These are phyloP conservation scores for Botryotinia convoluta DNA, from an alignment of 2,329 filamentous ascomycete species.

Conservation along the genomic window DNA sequence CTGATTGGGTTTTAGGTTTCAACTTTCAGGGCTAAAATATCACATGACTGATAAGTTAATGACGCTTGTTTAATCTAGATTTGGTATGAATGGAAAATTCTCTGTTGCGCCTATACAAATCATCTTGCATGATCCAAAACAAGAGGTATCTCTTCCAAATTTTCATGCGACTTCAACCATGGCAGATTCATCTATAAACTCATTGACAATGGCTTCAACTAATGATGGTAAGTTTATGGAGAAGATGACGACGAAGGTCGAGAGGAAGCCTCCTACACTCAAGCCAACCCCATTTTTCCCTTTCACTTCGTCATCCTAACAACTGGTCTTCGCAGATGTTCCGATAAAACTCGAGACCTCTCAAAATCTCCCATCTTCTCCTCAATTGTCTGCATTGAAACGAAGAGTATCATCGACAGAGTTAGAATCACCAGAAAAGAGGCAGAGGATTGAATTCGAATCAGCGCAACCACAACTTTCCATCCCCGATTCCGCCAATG, in stretches of 20 bases:
- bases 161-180: constrained; percentile 16
- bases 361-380: background rate
- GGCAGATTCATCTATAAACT: background rate
- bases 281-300: background rate
- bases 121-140: background rate
- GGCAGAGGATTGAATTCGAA: constrained; percentile 23
- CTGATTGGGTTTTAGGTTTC: constrained; percentile 15
- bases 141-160: background rate
- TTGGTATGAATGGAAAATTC: background rate
- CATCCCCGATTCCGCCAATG: background rate
- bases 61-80: constrained; percentile 6
- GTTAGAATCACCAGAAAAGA: constrained; percentile 20
- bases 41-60: constrained; percentile 8
- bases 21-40: constrained; percentile 21
- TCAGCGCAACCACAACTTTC: background rate
- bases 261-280: background rate
- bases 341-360: constrained; percentile 5
- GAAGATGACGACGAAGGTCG: background rate
- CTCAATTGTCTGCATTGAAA: constrained; percentile 9
- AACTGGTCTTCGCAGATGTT: constrained; percentile 5
- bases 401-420: constrained; percentile 5
- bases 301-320: background rate
- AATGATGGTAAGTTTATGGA: constrained; percentile 11
- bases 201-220: background rate
- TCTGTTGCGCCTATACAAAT: constrained; percentile 9